A percentile compares a stretch with the other conserved stretches of the same genome.
Evolutionary conservation across 495 filamentous ascomycete genomes (phyloP).

Genomic region (Talaromyces nanjingensis): DNA sequence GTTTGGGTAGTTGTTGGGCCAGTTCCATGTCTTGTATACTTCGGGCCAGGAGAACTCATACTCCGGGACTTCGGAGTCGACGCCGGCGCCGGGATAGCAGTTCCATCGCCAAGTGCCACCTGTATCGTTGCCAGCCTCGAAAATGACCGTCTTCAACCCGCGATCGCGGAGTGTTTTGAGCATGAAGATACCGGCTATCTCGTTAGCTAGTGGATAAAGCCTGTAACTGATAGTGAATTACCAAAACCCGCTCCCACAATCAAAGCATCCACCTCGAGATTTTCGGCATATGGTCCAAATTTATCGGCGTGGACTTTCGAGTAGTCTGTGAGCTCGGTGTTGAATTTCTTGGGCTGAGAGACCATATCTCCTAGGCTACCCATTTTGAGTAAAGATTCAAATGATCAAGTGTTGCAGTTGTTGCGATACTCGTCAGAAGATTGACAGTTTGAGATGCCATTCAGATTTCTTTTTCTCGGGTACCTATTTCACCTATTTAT

Average conservation of each 20-base stretch:
- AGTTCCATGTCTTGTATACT: conserved; percentile 12
- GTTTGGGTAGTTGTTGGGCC: neutral
- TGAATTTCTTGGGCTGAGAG: conserved; percentile 10
- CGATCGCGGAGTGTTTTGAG: neutral
- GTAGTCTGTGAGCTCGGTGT: conserved; percentile 13
- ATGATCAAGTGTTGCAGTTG: neutral
- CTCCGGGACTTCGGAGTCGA: conserved; percentile 18
- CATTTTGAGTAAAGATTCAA: conserved; percentile 3
- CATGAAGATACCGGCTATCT: neutral
- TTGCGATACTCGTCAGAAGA: neutral
- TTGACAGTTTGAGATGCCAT: conserved; percentile 1
- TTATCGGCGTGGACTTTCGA: conserved; percentile 8
- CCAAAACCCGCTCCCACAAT: conserved; percentile 49
- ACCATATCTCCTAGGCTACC: neutral
- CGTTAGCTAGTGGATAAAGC: neutral
- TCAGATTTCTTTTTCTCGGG: neutral
- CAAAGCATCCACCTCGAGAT: conserved; percentile 40
- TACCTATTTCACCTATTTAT: neutral
- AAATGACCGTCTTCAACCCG: no score
- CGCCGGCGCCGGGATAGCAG: conserved; percentile 20
- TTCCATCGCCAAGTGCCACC: conserved; percentile 33
- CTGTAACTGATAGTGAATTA: conserved; percentile 1
- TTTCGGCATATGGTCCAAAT: conserved; percentile 22
- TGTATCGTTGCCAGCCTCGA: conserved; percentile 40
- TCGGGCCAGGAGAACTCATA: conserved; percentile 18